A percentile compares a stretch with the other conserved stretches of the same genome.
phyloP scores from a whole-genome alignment of 176 grass and related monocot genomes.

The Cenchrus purpureus region DNA sequence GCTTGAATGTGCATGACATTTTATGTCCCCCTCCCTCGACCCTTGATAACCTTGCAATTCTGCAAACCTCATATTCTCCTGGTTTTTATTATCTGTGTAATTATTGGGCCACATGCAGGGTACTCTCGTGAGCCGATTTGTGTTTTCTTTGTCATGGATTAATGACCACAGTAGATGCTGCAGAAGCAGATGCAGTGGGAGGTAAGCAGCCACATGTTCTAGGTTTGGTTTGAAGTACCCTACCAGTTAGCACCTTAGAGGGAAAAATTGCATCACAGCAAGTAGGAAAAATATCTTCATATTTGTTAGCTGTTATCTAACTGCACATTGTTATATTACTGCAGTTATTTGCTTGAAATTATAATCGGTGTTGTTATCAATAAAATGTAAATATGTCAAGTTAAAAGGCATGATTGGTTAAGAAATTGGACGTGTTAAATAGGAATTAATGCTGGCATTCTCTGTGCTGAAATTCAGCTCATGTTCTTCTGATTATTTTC shows the following conservation, averaged over 20 bases:
- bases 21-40: too few species aligned
- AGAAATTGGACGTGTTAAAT: slow-evolving; percentile 8
- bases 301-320: neutral
- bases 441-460: neutral
- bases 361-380: neutral
- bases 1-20: slow-evolving; percentile 3
- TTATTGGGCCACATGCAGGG: neutral
- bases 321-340: slow-evolving; percentile 2
- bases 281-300: neutral
- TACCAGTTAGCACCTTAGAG: slow-evolving; percentile 10
- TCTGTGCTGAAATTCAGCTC: slow-evolving; percentile 1
- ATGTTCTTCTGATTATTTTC: slow-evolving; percentile 23
- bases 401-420: neutral
- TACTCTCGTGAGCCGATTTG: slow-evolving; percentile 2
- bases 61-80: neutral
- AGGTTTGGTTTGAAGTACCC: neutral
- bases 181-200: neutral
- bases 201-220: slow-evolving; percentile 3
- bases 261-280: too few species aligned
- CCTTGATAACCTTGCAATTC: neutral
- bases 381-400: neutral
- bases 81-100: neutral
- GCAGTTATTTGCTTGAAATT: slow-evolving; percentile 23
- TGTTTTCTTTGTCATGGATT: slow-evolving; percentile 16
- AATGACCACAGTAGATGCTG: slow-evolving; percentile 22